Percentiles rank a stretch among this genome's conserved stretches.
Evolutionary conservation across 2,329 filamentous ascomycete genomes (phyloP).

Genomic region (Trichoderma sp.): DNA sequence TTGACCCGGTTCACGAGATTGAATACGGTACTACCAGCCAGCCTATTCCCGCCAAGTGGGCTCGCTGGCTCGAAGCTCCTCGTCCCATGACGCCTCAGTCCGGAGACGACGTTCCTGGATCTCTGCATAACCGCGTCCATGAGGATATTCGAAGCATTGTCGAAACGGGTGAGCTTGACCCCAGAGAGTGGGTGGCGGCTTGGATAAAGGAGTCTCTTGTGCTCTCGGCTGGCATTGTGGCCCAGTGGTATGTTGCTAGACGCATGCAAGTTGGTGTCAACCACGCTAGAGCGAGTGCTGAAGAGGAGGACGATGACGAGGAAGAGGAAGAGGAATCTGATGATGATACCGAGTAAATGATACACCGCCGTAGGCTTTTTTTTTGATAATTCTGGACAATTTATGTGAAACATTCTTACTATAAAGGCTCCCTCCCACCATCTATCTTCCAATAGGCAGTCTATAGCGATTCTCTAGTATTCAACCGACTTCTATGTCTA

Average conservation of each 20-base stretch:
- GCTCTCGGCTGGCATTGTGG: constrained; percentile 79
- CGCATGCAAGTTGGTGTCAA: constrained; percentile 96
- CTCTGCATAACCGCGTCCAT: constrained; percentile 53
- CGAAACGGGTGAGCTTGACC: constrained; percentile 74
- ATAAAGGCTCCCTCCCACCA: too few species aligned
- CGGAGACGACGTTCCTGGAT: constrained; percentile 48
- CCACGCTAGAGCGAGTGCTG: constrained; percentile 49
- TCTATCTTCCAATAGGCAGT: not conserved
- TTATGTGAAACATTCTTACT: not conserved
- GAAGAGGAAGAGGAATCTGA: constrained; percentile 4
- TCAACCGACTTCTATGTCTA: not conserved
- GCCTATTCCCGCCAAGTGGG: constrained; percentile 79
- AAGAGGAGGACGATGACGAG: not conserved
- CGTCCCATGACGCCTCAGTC: constrained; percentile 55
- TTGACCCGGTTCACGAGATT: constrained; percentile 90
- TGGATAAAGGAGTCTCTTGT: constrained; percentile 90
- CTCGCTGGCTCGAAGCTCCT: constrained; percentile 84
- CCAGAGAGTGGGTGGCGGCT: constrained; percentile 94
- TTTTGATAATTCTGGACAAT: not conserved
- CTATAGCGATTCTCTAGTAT: not conserved
- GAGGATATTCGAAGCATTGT: constrained; percentile 88
- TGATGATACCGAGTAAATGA: constrained; percentile 16
- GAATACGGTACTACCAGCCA: constrained; percentile 84
- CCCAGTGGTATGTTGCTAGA: constrained; percentile 91
- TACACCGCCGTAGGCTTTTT: not conserved